Conservation (phyloP, 2,329 filamentous ascomycete genomes). For the Fusarium sp. region DNA sequence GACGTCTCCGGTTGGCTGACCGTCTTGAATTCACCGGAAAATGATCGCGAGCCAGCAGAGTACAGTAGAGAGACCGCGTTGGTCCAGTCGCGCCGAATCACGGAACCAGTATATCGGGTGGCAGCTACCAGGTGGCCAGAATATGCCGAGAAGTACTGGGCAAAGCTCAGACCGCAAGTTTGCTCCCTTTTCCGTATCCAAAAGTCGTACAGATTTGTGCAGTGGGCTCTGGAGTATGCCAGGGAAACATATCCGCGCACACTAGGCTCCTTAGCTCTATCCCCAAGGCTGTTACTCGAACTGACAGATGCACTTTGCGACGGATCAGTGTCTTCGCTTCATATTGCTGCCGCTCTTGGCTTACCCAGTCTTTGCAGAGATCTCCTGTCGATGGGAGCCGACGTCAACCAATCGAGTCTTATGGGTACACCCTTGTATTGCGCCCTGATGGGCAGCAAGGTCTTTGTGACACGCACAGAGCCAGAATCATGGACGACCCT, state of each 20-base stretch:
- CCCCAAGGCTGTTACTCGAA: conserved; percentile 43
- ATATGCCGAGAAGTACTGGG: conserved; percentile 49
- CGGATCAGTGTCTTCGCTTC: conserved; percentile 49
- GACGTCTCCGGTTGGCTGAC: conserved; percentile 41
- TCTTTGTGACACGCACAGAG: conserved; percentile 35
- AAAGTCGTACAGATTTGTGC: conserved; percentile 50
- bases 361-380: conserved; percentile 48
- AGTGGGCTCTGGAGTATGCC: conserved; percentile 55
- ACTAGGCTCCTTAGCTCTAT: conserved; percentile 40
- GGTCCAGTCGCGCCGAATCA: conserved; percentile 41
- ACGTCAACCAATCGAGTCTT: conserved; percentile 40
- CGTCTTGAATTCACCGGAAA: conserved; percentile 35
- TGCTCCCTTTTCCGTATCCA: conserved; percentile 47
- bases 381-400: conserved; percentile 42
- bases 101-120: conserved; percentile 43
- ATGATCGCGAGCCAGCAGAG: conserved; percentile 48
- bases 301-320: conserved; percentile 50
- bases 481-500: conserved; percentile 43
- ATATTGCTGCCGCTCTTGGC: conserved; percentile 53
- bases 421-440: conserved; percentile 53
- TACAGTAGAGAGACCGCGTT: conserved; percentile 44
- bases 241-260: conserved; percentile 47
- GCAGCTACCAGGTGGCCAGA: conserved; percentile 49
- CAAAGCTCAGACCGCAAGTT: conserved; percentile 44
- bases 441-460: conserved; percentile 51